Percentiles rank a stretch among this genome's conserved stretches.
Conservation (phyloP, 225 moss, liverwort and hornwort genomes). For the Marchantia paleacea region DNA sequence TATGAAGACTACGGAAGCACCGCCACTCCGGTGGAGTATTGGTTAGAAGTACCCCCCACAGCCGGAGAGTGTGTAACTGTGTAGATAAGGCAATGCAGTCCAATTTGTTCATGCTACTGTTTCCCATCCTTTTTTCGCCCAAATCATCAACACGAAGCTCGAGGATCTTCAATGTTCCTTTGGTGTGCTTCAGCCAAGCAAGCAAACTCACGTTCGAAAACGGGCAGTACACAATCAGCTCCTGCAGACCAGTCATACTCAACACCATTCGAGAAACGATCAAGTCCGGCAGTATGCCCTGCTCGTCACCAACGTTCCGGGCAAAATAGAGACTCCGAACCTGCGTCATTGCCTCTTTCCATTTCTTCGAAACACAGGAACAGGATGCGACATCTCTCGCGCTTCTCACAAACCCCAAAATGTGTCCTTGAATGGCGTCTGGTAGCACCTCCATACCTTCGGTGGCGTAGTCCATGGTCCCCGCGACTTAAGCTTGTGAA, state of each 20-base stretch:
- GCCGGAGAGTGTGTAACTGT: conserved; percentile 45
- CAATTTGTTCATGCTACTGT: conserved; percentile 53
- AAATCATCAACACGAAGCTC: conserved; percentile 52
- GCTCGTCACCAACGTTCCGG: conserved; percentile 46
- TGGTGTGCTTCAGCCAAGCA: conserved; percentile 51
- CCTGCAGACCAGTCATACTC: conserved; percentile 40
- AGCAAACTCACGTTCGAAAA: conserved; percentile 50
- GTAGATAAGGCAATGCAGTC: conserved; percentile 44
- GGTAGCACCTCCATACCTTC: conserved; percentile 52
- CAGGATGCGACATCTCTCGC: conserved; percentile 50
- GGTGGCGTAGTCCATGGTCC: conserved; percentile 28
- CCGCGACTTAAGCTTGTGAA: background rate
- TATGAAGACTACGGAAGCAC: conserved; percentile 43
- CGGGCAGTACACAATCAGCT: conserved; percentile 51
- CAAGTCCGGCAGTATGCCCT: conserved; percentile 49
- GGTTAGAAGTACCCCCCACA: conserved; percentile 54
- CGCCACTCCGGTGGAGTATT: conserved; percentile 48
- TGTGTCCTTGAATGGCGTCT: conserved; percentile 44
- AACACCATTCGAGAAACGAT: conserved; percentile 50
- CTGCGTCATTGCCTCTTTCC: conserved; percentile 56
- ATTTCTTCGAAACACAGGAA: conserved; percentile 48
- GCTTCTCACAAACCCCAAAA: conserved; percentile 46
- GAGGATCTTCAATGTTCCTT: conserved; percentile 39
- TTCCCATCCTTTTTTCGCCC: conserved; percentile 52
- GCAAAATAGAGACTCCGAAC: conserved; percentile 49